Percentiles rank a stretch among this genome's conserved stretches.
These are phyloP conservation scores for Penicillium sp. DNA, from an alignment of 2,329 filamentous ascomycete species.

Conservation along the genomic window DNA sequence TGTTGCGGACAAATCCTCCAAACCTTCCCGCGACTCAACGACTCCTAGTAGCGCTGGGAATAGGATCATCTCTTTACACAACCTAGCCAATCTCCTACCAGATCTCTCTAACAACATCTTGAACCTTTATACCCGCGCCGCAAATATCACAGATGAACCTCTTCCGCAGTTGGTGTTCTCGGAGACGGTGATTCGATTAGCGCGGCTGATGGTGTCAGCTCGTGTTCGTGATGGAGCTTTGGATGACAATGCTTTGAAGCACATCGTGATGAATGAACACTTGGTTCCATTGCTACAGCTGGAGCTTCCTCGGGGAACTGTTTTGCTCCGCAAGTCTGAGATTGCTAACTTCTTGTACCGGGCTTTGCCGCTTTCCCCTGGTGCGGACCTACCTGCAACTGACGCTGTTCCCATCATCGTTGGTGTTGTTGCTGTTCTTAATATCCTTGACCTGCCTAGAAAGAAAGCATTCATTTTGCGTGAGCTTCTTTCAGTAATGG, in stretches of 20 bases:
- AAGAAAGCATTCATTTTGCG: conserved; percentile 90
- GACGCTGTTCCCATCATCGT: conserved; percentile 78
- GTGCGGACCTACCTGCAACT: conserved; percentile 64
- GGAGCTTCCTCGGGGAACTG: conserved; percentile 36
- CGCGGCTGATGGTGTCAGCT: conserved; percentile 52
- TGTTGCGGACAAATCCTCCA: conserved; percentile 49
- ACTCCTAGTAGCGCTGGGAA: conserved; percentile 48
- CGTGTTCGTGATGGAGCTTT: conserved; percentile 52
- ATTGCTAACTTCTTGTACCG: conserved; percentile 66
- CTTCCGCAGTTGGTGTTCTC: conserved; percentile 55
- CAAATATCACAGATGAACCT: conserved; percentile 52
- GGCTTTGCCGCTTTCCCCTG: conserved; percentile 64
- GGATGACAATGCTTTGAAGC: conserved; percentile 52
- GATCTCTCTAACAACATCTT: conserved; percentile 58
- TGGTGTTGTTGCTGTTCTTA: conserved; percentile 83
- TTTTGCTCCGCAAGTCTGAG: conserved; percentile 57
- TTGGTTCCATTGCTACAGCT: conserved; percentile 35
- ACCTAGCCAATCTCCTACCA: conserved; percentile 53
- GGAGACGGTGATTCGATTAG: conserved; percentile 56
- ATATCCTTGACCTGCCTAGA: conserved; percentile 72
- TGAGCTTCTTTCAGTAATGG: conserved; percentile 78
- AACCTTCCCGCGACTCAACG: conserved; percentile 40
- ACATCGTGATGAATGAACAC: conserved; percentile 58
- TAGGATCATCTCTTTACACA: conserved; percentile 46
- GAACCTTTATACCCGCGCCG: conserved; percentile 54